These are phyloP conservation scores for Auriscalpium vulgare DNA, from an alignment of 768 basidiomycete genomes.

Conservation along the genomic window DNA sequence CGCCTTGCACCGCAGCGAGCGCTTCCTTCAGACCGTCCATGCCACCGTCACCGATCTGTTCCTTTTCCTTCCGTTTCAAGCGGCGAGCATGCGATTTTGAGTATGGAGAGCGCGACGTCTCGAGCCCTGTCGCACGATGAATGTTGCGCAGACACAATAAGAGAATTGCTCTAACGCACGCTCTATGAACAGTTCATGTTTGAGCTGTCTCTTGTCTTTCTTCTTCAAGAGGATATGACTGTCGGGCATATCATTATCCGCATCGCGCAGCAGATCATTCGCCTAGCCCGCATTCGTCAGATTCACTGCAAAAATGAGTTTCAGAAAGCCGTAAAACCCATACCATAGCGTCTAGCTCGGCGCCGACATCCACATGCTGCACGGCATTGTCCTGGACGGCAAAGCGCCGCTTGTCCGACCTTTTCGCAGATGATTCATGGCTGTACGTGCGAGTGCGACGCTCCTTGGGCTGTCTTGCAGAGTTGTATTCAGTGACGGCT, in stretches of 20 bases:
- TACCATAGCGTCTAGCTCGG: conserved; percentile 35
- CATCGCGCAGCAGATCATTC: conserved; percentile 2
- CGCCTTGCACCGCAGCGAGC: conserved; percentile 37
- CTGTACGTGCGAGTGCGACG: conserved; percentile 34
- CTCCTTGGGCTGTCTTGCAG: conserved; percentile 23
- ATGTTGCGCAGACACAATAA: neutral
- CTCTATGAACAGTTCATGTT: conserved; percentile 61
- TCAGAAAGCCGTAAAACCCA: neutral
- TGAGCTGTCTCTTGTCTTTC: conserved; percentile 59
- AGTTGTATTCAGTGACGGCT: too few species aligned
- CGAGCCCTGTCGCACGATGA: conserved; percentile 34
- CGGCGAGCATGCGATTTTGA: conserved; percentile 70
- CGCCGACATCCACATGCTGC: conserved; percentile 40
- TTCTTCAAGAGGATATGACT: conserved; percentile 33
- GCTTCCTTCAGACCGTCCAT: conserved; percentile 34
- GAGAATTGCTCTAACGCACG: conserved; percentile 30
- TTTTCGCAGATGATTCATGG: conserved; percentile 42
- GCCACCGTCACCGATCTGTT: conserved; percentile 25
- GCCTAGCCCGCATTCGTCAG: neutral
- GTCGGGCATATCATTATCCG: conserved; percentile 12
- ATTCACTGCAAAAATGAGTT: too few species aligned
- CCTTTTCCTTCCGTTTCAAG: conserved; percentile 57
- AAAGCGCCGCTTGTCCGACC: conserved; percentile 39
- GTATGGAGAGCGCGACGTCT: conserved; percentile 42
- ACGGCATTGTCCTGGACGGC: conserved; percentile 42